Percentiles rank a stretch among this genome's conserved stretches.
These are phyloP conservation scores for Spencermartinsiella europaea DNA, from an alignment of 805 yeast species.

Conservation along the genomic window DNA sequence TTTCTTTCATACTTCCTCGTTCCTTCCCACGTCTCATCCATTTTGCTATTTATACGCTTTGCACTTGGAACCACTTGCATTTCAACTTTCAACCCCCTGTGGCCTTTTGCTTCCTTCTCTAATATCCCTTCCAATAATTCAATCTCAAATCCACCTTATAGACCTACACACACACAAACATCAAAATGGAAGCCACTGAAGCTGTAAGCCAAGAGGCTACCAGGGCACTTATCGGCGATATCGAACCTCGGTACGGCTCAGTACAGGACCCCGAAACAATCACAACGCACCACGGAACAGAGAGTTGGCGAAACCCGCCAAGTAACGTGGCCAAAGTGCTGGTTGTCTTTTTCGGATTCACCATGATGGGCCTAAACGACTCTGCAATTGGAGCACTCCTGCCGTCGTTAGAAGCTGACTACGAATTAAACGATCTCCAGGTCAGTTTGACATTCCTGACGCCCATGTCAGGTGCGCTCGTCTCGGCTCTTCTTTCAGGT, in stretches of 20 bases:
- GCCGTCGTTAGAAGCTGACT: constrained; percentile 47
- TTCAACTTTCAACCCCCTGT: too few relatives aligned
- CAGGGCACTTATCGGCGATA: background rate
- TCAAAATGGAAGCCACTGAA: background rate
- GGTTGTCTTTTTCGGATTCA: constrained; percentile 31
- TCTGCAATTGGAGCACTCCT: constrained; percentile 59
- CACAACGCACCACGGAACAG: constrained; percentile 1
- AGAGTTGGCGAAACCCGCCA: constrained; percentile 17
- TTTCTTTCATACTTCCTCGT: too few relatives aligned
- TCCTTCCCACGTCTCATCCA: too few relatives aligned
- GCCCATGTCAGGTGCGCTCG: constrained; percentile 49
- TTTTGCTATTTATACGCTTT: too few relatives aligned
- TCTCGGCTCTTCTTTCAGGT: constrained; percentile 47
- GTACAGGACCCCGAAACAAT: background rate
- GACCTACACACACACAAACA: too few relatives aligned
- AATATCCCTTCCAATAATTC: too few relatives aligned
- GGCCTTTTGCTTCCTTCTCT: too few relatives aligned
- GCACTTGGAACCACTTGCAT: too few relatives aligned
- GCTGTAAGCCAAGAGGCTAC: background rate
- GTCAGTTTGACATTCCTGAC: constrained; percentile 48
- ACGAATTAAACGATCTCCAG: constrained; percentile 43
- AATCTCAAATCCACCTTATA: too few relatives aligned
- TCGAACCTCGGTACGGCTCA: background rate
- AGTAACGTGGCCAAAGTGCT: constrained; percentile 12
- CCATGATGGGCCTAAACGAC: constrained; percentile 51